These are phyloP conservation scores for Ogataea angusta DNA, from an alignment of 805 yeast species.

Conservation along the genomic window DNA sequence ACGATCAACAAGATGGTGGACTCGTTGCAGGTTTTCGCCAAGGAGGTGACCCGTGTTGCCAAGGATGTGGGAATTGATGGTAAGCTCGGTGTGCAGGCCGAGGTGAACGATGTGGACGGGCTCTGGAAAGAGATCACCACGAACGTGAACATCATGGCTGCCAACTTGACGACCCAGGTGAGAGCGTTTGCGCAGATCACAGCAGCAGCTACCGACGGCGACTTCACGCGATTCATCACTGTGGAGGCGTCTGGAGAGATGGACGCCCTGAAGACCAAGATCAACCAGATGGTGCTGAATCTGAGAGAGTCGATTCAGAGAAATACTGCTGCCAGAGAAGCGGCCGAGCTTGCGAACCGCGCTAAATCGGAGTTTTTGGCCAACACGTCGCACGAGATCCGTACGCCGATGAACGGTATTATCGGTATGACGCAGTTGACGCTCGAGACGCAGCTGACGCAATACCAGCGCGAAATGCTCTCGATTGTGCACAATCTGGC, in stretches of 20 bases:
- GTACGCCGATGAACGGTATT: constrained; percentile 92
- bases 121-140: constrained; percentile 90
- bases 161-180: constrained; percentile 88
- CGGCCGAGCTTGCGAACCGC: constrained; percentile 86
- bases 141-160: constrained; percentile 90
- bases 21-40: constrained; percentile 80
- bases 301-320: constrained; percentile 86
- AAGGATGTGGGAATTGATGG: constrained; percentile 93
- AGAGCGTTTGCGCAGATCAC: constrained; percentile 92
- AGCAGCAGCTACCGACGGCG: constrained; percentile 93
- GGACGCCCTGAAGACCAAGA: constrained; percentile 65
- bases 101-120: constrained; percentile 87
- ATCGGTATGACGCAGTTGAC: constrained; percentile 91
- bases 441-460: constrained; percentile 83
- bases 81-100: constrained; percentile 88
- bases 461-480: constrained; percentile 88
- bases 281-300: constrained; percentile 80
- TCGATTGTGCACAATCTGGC: constrained; percentile 87
- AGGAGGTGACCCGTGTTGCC: constrained; percentile 86
- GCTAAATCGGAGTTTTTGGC: constrained; percentile 90
- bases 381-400: constrained; percentile 81
- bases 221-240: constrained; percentile 83
- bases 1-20: constrained; percentile 94
- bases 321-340: constrained; percentile 91
- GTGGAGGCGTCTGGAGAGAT: constrained; percentile 92